Evolutionary conservation across 306 rosid genomes (phyloP).

Genomic region (Fragaria vesca): DNA sequence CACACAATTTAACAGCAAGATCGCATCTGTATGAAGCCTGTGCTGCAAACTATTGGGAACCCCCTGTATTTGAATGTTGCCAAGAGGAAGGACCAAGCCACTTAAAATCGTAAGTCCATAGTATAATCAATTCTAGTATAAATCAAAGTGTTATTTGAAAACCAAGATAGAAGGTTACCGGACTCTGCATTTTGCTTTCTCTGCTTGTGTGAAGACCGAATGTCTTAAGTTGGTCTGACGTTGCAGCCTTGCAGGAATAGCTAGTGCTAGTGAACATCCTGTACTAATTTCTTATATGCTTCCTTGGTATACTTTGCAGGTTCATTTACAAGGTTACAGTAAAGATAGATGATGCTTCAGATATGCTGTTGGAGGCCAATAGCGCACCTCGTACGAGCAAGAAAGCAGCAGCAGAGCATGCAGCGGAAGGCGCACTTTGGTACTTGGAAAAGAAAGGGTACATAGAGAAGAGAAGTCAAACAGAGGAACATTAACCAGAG

Average conservation of each 20-base stretch:
- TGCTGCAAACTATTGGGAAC: constrained; percentile 58
- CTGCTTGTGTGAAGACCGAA: neutral
- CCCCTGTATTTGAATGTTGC: constrained; percentile 70
- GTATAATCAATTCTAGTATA: neutral
- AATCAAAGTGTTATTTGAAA: neutral
- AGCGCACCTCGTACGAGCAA: constrained; percentile 53
- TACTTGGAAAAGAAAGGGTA: constrained; percentile 56
- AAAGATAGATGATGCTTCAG: constrained; percentile 58
- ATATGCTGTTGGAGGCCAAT: constrained; percentile 46
- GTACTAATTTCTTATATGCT: neutral
- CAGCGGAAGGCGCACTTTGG: constrained; percentile 88
- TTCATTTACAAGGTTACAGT: constrained; percentile 62
- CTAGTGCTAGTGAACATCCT: constrained; percentile 5
- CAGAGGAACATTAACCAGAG: neutral
- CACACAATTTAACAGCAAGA: constrained; percentile 44
- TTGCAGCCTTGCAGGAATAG: neutral
- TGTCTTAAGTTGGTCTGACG: neutral
- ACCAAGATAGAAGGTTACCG: neutral
- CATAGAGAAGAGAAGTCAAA: constrained; percentile 3
- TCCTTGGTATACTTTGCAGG: constrained; percentile 36
- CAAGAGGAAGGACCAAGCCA: constrained; percentile 83
- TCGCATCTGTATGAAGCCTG: constrained; percentile 68
- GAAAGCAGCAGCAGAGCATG: constrained; percentile 77
- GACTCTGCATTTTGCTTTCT: neutral
- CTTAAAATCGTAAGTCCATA: constrained; percentile 42